Evolutionary conservation across 2,329 filamentous ascomycete genomes (phyloP).

Genomic region (Thelonectria rubi): DNA sequence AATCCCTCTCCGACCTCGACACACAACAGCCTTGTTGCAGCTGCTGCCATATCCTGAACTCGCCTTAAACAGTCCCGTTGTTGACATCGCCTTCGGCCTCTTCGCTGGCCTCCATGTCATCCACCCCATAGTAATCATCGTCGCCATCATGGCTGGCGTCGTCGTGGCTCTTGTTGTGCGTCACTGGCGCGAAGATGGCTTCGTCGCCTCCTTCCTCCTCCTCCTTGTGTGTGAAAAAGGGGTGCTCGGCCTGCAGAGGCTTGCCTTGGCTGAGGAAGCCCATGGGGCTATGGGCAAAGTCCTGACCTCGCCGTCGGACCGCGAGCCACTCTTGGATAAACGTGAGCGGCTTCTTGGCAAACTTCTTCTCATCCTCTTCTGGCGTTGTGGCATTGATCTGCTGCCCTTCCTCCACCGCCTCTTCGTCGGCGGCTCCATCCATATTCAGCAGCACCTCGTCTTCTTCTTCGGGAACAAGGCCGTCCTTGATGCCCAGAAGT

Average conservation of each 20-base stretch:
- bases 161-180: conserved; percentile 5
- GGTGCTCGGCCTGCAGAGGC: conserved; percentile 55
- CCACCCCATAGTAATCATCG: conserved; percentile 34
- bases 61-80: conserved; percentile 38
- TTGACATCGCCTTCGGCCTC: conserved; percentile 26
- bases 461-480: neutral
- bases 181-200: conserved; percentile 20
- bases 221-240: conserved; percentile 56
- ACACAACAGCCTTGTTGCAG: neutral
- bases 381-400: neutral
- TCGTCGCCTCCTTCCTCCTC: conserved; percentile 1
- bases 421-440: neutral
- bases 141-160: conserved; percentile 26
- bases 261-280: conserved; percentile 64
- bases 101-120: conserved; percentile 42
- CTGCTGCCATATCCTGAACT: conserved; percentile 38
- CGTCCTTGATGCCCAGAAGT: conserved; percentile 43
- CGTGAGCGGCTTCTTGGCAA: conserved; percentile 40
- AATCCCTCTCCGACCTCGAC: neutral
- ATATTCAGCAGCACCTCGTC: neutral
- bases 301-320: conserved; percentile 62
- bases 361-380: conserved; percentile 8
- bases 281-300: conserved; percentile 68
- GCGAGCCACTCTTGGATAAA: conserved; percentile 68
- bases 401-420: neutral